Base-by-base conservation (phyloP, 2,329 filamentous ascomycete species). In the Hypoxylon sp. region DNA sequence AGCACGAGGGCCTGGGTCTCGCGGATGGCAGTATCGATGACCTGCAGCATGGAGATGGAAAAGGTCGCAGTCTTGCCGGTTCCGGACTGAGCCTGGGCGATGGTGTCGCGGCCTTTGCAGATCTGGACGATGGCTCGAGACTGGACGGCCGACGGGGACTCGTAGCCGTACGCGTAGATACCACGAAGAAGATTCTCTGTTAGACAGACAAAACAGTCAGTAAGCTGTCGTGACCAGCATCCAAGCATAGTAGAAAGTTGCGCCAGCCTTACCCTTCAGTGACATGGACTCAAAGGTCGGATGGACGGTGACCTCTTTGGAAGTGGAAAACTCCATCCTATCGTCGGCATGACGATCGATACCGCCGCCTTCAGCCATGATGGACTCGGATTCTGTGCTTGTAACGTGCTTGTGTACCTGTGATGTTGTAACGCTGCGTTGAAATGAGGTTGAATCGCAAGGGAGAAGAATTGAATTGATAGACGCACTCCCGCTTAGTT, bases 61-160 rank as follows among this genome's bases (percentile, higher is more conserved):
- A 97, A 97, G 29, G 93, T 97, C 26, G 93, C 93, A 2, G 93
- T 97, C 82, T 97, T 97, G 81, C 93, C 93, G 49, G 93, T 97
- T 77, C 93, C 93, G 41, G 94, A 97, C 77, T 98, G 95, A 17
- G 95, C 95, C 75, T 99, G 95, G 15, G 95, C 95, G 73, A 99
- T 99, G 62, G 95, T 98, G 77, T 99, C 95, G 78, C 95, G 92
- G 65, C 95, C 95, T 79, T 98, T 98, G 86, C 95, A 99, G 72
- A 99, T 91, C 79, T 98, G 95, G 46, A 99, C 95, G 72, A 99
- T 99, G 49, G 95, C 95, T 73, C 95, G 91, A 67, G 94, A 97
- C 80, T 99, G 95, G 15, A 99, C 94, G 11, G 95, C 95, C 0
- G 95, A 99, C 10, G 95, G 95, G 2, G 95, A 97, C 75, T 99